Percentiles rank a stretch among this genome's conserved stretches.
These are phyloP conservation scores for Hemisphaericaspora nanyangensis DNA, from an alignment of 805 yeast species.

Conservation along the genomic window DNA sequence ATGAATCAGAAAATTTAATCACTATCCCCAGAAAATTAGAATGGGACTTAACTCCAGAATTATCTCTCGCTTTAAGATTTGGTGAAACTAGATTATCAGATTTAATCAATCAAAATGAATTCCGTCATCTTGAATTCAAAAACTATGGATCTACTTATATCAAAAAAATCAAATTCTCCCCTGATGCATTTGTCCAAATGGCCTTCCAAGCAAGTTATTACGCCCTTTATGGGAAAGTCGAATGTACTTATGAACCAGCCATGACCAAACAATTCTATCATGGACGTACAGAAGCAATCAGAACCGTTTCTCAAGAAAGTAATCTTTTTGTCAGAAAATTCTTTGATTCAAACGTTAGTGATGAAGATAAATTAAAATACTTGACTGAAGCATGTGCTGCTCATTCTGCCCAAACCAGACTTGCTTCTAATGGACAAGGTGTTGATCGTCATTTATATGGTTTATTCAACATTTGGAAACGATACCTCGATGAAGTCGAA, in stretches of 20 bases:
- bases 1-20: slow-evolving; percentile 36
- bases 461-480: slow-evolving; percentile 80
- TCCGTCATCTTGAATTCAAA: slow-evolving; percentile 72
- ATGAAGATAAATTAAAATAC: slow-evolving; percentile 54
- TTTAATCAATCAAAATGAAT: slow-evolving; percentile 84
- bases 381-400: slow-evolving; percentile 66
- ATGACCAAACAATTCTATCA: slow-evolving; percentile 87
- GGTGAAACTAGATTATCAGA: slow-evolving; percentile 89
- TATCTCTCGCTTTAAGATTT: slow-evolving; percentile 76
- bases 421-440: slow-evolving; percentile 76
- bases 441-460: slow-evolving; percentile 91
- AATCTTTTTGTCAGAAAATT: slow-evolving; percentile 80
- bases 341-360: slow-evolving; percentile 60
- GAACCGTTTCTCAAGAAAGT: slow-evolving; percentile 79
- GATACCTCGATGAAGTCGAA: slow-evolving; percentile 39
- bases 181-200: slow-evolving; percentile 94
- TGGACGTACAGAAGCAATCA: slow-evolving; percentile 89
- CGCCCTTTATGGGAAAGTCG: slow-evolving; percentile 88
- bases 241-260: slow-evolving; percentile 93
- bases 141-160: slow-evolving; percentile 71
- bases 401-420: slow-evolving; percentile 65
- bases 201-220: slow-evolving; percentile 90
- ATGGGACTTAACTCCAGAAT: slow-evolving; percentile 76
- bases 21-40: slow-evolving; percentile 84
- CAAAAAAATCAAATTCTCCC: slow-evolving; percentile 82